Evolutionary conservation across 148 eudicot species (phyloP).

Genomic region (Rhododendron ferrugineum): DNA sequence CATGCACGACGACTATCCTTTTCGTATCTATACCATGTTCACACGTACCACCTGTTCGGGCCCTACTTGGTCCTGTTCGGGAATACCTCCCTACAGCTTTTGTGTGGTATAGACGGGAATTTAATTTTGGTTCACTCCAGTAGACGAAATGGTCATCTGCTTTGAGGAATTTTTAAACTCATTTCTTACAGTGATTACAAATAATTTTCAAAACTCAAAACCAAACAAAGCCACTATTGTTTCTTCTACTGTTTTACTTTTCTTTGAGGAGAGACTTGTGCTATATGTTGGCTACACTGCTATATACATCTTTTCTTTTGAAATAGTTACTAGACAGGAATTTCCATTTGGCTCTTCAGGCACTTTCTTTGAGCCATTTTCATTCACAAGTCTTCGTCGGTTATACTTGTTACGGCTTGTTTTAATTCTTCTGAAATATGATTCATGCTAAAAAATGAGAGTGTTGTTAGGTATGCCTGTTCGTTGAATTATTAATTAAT

Average conservation of each 20-base stretch:
- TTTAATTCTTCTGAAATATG: neutral
- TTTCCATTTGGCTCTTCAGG: neutral
- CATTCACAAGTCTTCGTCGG: neutral
- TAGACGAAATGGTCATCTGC: neutral
- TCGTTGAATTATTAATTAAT: neutral
- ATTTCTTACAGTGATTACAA: neutral
- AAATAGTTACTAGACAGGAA: neutral
- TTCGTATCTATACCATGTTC: too few relatives aligned
- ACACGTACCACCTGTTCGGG: too few relatives aligned
- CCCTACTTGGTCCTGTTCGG: too few relatives aligned
- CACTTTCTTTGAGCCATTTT: neutral
- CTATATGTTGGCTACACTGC: neutral
- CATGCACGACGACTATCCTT: too few relatives aligned
- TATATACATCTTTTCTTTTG: neutral
- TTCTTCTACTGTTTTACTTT: neutral
- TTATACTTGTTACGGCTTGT: neutral
- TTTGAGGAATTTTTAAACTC: neutral
- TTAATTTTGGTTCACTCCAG: neutral
- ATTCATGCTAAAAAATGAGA: neutral
- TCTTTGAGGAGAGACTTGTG: neutral
- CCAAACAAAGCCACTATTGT: neutral
- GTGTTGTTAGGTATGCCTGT: neutral
- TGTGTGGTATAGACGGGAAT: neutral
- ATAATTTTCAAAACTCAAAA: too few relatives aligned
- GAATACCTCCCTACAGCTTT: too few relatives aligned